Evolutionary conservation across 2,329 filamentous ascomycete species (phyloP).

Genomic region (Colletotrichum eleusines): DNA sequence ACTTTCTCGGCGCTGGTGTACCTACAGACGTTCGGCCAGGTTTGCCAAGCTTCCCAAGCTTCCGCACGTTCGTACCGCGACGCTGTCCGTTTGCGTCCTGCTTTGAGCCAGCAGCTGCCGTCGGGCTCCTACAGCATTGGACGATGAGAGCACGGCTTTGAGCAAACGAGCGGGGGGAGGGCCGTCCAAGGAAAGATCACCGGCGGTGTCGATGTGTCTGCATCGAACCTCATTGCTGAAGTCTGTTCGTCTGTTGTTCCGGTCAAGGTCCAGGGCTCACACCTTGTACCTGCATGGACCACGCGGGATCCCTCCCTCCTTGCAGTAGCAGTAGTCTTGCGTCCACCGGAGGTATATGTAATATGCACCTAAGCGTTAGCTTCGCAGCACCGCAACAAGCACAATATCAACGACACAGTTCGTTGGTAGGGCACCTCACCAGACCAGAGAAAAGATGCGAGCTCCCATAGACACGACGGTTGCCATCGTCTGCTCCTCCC

Average conservation of each 20-base stretch:
- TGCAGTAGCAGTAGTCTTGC: constrained; percentile 11
- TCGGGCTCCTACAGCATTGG: not conserved
- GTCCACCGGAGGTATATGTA: not conserved
- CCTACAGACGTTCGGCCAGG: not conserved
- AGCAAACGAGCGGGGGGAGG: constrained; percentile 2
- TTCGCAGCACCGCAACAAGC: constrained; percentile 1
- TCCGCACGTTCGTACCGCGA: not conserved
- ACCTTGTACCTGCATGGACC: constrained; percentile 21
- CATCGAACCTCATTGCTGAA: not conserved
- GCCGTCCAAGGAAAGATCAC: not conserved
- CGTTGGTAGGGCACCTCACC: constrained; percentile 2
- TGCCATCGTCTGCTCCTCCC: not conserved
- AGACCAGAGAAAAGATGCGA: not conserved
- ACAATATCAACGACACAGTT: not conserved
- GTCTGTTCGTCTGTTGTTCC: constrained; percentile 10
- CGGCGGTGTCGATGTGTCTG: constrained; percentile 19
- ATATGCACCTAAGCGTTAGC: not conserved
- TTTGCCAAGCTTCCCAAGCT: constrained; percentile 2
- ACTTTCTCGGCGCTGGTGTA: not conserved
- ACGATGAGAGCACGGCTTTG: not conserved
- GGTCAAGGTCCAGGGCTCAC: not conserved
- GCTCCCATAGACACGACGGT: not conserved
- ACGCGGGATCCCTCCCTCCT: not conserved
- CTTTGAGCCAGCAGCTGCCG: not conserved
- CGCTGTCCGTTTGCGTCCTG: constrained; percentile 22